Conservation (phyloP, 305 asterid genomes). For the Fraxinus platypoda region DNA sequence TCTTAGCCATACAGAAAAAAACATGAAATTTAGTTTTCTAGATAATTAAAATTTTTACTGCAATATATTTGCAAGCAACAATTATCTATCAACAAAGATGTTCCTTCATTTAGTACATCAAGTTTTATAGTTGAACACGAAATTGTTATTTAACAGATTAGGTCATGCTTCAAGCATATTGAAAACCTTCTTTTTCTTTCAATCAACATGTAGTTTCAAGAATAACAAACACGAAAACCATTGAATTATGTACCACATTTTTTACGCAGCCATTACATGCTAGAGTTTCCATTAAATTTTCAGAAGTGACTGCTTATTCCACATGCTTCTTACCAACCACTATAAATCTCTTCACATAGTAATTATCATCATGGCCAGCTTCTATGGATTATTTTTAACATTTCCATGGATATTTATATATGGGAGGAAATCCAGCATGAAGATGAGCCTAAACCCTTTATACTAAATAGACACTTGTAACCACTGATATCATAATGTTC, state of each 20-base stretch:
- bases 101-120: background rate
- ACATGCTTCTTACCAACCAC: background rate
- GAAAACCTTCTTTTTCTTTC: background rate
- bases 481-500: slow-evolving; percentile 66
- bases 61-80: background rate
- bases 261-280: background rate
- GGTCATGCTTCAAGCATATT: background rate
- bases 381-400: slow-evolving; percentile 34
- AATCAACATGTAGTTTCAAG: background rate
- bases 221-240: background rate
- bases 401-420: slow-evolving; percentile 69
- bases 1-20: background rate
- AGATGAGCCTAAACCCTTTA: slow-evolving; percentile 57
- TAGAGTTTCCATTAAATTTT: background rate
- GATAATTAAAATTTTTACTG: background rate
- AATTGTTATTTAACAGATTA: background rate
- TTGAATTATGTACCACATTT: background rate
- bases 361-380: slow-evolving; percentile 74
- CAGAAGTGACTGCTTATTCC: background rate
- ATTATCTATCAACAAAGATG: background rate
- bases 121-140: background rate
- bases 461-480: slow-evolving; percentile 61
- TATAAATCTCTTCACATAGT: slow-evolving; percentile 19
- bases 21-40: background rate
- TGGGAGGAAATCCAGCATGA: slow-evolving; percentile 62